phyloP scores from a whole-genome alignment of 768 basidiomycete species.

The Serendipita indica region DNA sequence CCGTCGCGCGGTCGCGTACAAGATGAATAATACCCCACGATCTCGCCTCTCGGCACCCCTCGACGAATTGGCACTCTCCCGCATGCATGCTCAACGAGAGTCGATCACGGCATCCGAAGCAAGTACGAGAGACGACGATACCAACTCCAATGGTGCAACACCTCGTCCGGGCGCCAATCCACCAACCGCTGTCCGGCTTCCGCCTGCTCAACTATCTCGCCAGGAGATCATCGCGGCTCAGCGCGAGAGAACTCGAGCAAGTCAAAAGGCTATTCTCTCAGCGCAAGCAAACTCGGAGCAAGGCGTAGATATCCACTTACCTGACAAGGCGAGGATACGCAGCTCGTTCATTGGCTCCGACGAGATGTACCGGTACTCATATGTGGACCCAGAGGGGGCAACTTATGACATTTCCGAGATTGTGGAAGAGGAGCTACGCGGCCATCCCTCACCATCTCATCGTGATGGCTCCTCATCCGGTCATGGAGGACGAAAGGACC shows the following conservation, averaged over 20 bases:
- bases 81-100: constrained; percentile 34
- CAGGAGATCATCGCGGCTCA: constrained; percentile 92
- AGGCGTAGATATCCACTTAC: constrained; percentile 78
- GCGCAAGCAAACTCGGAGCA: constrained; percentile 72
- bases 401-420: constrained; percentile 89
- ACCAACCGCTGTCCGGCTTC: constrained; percentile 24
- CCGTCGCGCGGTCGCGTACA: constrained; percentile 64
- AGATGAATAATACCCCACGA: constrained; percentile 45
- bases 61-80: constrained; percentile 69
- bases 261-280: constrained; percentile 70
- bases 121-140: constrained; percentile 7
- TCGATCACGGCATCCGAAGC: constrained; percentile 10
- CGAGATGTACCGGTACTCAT: constrained; percentile 71
- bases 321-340: constrained; percentile 71
- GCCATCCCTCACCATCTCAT: constrained; percentile 14
- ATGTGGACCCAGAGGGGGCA: constrained; percentile 79
- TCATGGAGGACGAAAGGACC: constrained; percentile 32
- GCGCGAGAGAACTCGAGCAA: constrained; percentile 70
- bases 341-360: constrained; percentile 63
- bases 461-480: constrained; percentile 20
- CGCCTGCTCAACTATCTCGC: constrained; percentile 30
- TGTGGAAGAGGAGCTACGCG: constrained; percentile 77
- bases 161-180: constrained; percentile 15
- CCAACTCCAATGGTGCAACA: constrained; percentile 11
- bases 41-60: constrained; percentile 60